Conservation (phyloP, 129 eudicot species). For the Flaveria trinervia region DNA sequence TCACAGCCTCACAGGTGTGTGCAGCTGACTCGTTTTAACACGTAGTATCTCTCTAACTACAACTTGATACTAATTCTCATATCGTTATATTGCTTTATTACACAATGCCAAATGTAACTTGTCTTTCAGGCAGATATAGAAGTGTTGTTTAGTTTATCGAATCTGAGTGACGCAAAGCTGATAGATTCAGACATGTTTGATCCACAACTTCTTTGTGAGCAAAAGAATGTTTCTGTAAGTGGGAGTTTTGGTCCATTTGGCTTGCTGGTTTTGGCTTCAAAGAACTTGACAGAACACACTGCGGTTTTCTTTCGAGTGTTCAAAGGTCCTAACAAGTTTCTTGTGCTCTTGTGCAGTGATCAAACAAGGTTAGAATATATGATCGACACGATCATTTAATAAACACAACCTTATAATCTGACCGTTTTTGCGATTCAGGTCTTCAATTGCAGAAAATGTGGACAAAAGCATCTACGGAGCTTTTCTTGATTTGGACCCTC, state of each 20-base stretch:
- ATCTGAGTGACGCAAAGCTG: slow-evolving; percentile 22
- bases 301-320: slow-evolving; percentile 45
- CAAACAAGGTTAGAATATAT: slow-evolving; percentile 34
- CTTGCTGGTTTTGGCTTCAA: slow-evolving; percentile 41
- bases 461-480: slow-evolving; percentile 54
- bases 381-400: not conserved
- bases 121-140: slow-evolving; percentile 43
- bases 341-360: slow-evolving; percentile 45
- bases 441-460: slow-evolving; percentile 35
- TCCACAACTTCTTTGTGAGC: slow-evolving; percentile 43
- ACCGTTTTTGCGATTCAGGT: not conserved
- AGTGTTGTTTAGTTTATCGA: slow-evolving; percentile 29
- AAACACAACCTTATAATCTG: not conserved
- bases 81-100: not conserved
- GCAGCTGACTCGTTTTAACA: not conserved
- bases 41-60: not conserved
- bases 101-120: not conserved
- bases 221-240: slow-evolving; percentile 43
- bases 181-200: slow-evolving; percentile 34
- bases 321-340: slow-evolving; percentile 31
- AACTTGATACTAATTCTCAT: not conserved
- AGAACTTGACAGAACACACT: slow-evolving; percentile 43
- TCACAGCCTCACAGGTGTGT: slow-evolving; percentile 60
- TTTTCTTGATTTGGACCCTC: slow-evolving; percentile 49
- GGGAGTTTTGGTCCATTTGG: slow-evolving; percentile 55